Conservation (phyloP, 1,284 basidiomycete genomes). For the Butyriboletus appendiculatus region DNA sequence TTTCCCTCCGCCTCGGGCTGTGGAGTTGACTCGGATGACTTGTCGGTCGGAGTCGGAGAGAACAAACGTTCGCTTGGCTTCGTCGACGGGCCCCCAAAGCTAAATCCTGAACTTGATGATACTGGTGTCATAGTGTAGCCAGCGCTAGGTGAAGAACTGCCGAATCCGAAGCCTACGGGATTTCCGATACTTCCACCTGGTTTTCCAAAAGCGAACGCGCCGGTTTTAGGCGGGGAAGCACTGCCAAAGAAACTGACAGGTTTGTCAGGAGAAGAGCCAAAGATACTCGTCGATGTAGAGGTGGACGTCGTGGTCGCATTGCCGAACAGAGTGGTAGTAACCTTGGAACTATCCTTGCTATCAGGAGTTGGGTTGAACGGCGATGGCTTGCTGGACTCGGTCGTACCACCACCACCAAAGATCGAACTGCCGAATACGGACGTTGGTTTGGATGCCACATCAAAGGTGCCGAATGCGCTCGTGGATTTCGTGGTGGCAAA, state of each 20-base stretch:
- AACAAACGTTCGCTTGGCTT: constrained; percentile 29
- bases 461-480: constrained; percentile 19
- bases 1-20: constrained; percentile 35
- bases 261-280: constrained; percentile 29
- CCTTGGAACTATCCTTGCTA: constrained; percentile 15
- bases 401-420: constrained; percentile 22
- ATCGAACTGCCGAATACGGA: constrained; percentile 29
- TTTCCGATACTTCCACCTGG: constrained; percentile 53
- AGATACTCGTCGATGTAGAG: constrained; percentile 16
- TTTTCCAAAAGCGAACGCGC: constrained; percentile 33
- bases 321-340: constrained; percentile 20
- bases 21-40: constrained; percentile 36
- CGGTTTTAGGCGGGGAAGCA: constrained; percentile 27
- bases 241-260: constrained; percentile 34
- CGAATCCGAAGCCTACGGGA: constrained; percentile 59
- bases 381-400: constrained; percentile 18
- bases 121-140: constrained; percentile 21
- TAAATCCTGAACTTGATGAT: constrained; percentile 21
- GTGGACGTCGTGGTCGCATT: constrained; percentile 11
- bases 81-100: constrained; percentile 32
- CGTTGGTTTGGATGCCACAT: constrained; percentile 22
- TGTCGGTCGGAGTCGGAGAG: constrained; percentile 32
- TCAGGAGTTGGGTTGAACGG: constrained; percentile 15
- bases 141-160: constrained; percentile 40
- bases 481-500: constrained; percentile 23